Evolutionary conservation across 345 rosid genomes (phyloP).

Genomic region (Chamaenerion angustifolium): DNA sequence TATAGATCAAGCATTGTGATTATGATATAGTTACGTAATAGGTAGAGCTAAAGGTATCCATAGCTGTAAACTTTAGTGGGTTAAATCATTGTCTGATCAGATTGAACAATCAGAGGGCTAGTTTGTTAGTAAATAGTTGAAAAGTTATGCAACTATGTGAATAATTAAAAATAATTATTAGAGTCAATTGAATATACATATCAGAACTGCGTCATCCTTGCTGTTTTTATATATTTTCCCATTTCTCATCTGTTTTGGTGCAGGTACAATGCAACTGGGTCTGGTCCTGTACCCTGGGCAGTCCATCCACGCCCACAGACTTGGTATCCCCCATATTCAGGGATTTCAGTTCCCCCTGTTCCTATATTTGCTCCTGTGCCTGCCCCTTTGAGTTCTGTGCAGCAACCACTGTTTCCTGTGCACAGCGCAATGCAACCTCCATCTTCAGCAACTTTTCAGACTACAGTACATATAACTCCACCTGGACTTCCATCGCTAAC

Average conservation of each 20-base stretch:
- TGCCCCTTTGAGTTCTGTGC: constrained; percentile 41
- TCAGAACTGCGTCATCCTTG: neutral
- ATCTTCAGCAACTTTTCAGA: constrained; percentile 33
- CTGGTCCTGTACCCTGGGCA: constrained; percentile 58
- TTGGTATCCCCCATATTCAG: constrained; percentile 67
- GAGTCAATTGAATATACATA: neutral
- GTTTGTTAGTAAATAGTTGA: no score
- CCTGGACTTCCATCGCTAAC: constrained; percentile 50
- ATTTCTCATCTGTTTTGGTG: constrained; percentile 7
- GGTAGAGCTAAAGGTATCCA: no score
- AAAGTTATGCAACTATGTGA: no score
- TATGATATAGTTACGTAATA: no score
- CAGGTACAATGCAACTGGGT: constrained; percentile 55
- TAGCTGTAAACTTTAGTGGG: no score
- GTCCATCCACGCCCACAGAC: constrained; percentile 76
- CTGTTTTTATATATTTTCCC: neutral
- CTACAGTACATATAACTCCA: constrained; percentile 42
- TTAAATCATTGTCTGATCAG: no score
- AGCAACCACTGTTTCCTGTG: constrained; percentile 87
- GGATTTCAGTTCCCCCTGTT: constrained; percentile 38
- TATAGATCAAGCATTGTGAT: no score
- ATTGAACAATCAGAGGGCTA: no score
- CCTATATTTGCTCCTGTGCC: no score
- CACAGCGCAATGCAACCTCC: constrained; percentile 53
- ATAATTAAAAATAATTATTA: neutral